Base-by-base conservation (phyloP, 805 yeast genomes). In the Saccharomycopsis lassenensis region DNA sequence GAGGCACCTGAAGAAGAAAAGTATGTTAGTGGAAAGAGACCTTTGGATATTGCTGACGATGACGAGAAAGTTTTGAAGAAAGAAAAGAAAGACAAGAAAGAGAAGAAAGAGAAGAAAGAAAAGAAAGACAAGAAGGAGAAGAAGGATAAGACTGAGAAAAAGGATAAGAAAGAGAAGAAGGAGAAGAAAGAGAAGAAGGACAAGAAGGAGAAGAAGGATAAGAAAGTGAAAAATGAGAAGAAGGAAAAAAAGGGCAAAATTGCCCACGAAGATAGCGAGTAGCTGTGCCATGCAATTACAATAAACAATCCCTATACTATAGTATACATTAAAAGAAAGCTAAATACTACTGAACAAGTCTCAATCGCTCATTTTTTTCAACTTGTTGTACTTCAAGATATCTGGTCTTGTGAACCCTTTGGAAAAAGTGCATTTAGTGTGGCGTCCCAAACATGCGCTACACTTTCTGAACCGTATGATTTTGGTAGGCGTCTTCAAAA, bases 1-100 rank as follows among this genome's bases (percentile, higher is more conserved):
- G 73, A 72, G 40, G 94, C 96, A 11, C 97, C 97, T 10, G 77
- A 73, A 50, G 97, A 89, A 59, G 69, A 60, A 17, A 64, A 53
- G 7, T 69, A 75, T 47, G 67, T 67, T 45, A 68, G 61, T 41
- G 48, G 62, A 40, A 46, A 52, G 42, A 46, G 58, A 29, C 52
- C 59, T 47, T 51, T 56, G 35, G 43, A 52, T 35, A 44, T 52
- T 37, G 46, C 49, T 11, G 46, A 49, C 39, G 43, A 51, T 43
- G 50, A 49, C 31, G 46, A 48, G 44, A n/a, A n/a, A n/a, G 49
- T 52, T n/a, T n/a, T n/a, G n/a, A n/a, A n/a, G n/a, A n/a, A n/a
- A n/a, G n/a, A n/a, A n/a, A n/a, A n/a, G n/a, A 44, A 42, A 48
- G 24, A 44, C 45, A 40, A 47, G 47, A 35, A 47, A 47, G 45